Evolutionary conservation across 305 asterid species (phyloP), one percentile per base, ranked within the genome.

Genomic region (Euphrasia arctica): DNA sequence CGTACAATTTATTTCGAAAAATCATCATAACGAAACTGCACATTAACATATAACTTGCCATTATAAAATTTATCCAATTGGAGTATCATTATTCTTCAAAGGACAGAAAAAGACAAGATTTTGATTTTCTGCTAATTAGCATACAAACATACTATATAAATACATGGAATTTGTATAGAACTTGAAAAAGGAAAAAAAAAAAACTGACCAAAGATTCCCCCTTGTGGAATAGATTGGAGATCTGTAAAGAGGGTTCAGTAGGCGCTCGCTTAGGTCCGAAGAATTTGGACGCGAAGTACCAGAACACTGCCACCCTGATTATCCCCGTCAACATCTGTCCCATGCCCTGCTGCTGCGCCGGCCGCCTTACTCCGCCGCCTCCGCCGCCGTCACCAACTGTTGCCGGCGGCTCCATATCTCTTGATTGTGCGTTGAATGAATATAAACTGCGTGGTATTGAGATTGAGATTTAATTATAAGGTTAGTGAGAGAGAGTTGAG

Each of bases 261-360:
- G 86, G 84, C 52, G 95, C 71, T 69, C 77, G 82, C 70, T 93
- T 90, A 4, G 99, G 92, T 4, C 89, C 85, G 58, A 93, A 90
- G 68, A 93, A 90, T 71, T 86, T 93, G 52, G 99, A 93, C 0
- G 65, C 67, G 64, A 93, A 88, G 82, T 90, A 93, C 97, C 99
- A 90, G 68, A 93, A 84, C 18, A 93, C 95, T 2, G 95, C 96
- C 18, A 90, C 63, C 75, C 99, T 82, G 43, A 93, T 85, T 43
- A 93, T 74, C 9, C 97, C 99, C 1, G 96, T 85, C 52, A 93
- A 52, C 97, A 88, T 90, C 94, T 85, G 89, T 12, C 96, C 94
- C 9, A 77, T 27, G 2, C 96, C 98, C 27, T 56, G 74, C 32
- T 58, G 89, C 67, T 70, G 95, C 64, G 68, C 78, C 74, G 12